These are phyloP conservation scores for Daldinia concentrica DNA, from an alignment of 495 filamentous ascomycete genomes.

Conservation along the genomic window DNA sequence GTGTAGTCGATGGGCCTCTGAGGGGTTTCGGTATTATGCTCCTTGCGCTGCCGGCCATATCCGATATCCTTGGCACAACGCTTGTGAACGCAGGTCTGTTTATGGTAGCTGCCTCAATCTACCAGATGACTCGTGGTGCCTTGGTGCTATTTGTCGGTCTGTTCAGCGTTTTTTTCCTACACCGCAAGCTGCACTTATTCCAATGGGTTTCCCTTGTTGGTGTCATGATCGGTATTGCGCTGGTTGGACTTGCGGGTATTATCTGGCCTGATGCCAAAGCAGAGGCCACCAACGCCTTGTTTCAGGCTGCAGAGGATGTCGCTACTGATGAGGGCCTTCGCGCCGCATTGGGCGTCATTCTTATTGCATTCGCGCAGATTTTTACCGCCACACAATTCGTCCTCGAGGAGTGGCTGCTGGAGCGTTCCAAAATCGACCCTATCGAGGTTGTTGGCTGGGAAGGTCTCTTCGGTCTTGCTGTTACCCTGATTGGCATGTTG, in stretches of 20 bases:
- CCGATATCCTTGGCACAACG: slow-evolving; percentile 93
- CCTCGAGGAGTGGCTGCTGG: slow-evolving; percentile 91
- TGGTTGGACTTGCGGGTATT: slow-evolving; percentile 89
- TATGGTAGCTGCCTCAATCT: slow-evolving; percentile 93
- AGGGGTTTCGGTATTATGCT: slow-evolving; percentile 77
- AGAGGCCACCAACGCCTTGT: slow-evolving; percentile 37
- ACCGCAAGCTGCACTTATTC: slow-evolving; percentile 76
- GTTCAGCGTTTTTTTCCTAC: slow-evolving; percentile 92
- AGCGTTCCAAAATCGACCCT: slow-evolving; percentile 87
- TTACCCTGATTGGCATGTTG: slow-evolving; percentile 81
- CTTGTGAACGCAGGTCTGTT: slow-evolving; percentile 96
- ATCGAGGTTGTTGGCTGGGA: slow-evolving; percentile 96
- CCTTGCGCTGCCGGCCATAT: slow-evolving; percentile 86
- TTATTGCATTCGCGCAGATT: slow-evolving; percentile 94
- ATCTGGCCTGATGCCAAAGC: slow-evolving; percentile 73
- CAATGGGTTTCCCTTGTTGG: slow-evolving; percentile 90
- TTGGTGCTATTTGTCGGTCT: slow-evolving; percentile 94
- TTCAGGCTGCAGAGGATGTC: slow-evolving; percentile 38
- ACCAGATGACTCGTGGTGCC: slow-evolving; percentile 97
- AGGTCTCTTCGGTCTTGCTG: slow-evolving; percentile 87
- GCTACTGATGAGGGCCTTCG: slow-evolving; percentile 66
- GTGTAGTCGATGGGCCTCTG: slow-evolving; percentile 63
- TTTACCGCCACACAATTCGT: slow-evolving; percentile 98
- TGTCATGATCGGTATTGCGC: slow-evolving; percentile 85
- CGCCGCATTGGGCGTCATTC: slow-evolving; percentile 81